phyloP scores from a whole-genome alignment of 2,329 filamentous ascomycete genomes.

The Ramularia collo-cygni region DNA sequence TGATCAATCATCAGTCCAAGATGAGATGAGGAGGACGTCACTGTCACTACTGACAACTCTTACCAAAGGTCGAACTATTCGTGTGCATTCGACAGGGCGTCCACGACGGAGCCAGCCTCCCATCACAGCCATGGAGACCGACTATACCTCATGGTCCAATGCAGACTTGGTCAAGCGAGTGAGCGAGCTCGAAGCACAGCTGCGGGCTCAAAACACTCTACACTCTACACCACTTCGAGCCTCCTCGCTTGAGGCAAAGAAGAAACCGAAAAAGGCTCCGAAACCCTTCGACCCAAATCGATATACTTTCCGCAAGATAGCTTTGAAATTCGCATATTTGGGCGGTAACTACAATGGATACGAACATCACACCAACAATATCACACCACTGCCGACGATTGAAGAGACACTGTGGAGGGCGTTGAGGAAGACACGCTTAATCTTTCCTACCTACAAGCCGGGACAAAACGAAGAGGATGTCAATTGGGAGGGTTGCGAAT shows the following conservation, averaged over 20 bases:
- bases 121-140: constrained; percentile 15
- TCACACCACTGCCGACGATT: constrained; percentile 67
- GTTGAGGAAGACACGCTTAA: constrained; percentile 71
- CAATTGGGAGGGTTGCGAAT: constrained; percentile 78
- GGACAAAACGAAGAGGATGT: constrained; percentile 44
- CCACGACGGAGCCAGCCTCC: constrained; percentile 4
- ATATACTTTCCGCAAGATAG: constrained; percentile 78
- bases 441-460: constrained; percentile 54
- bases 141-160: constrained; percentile 63
- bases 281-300: constrained; percentile 64
- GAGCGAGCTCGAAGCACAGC: constrained; percentile 58
- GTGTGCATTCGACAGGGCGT: background rate
- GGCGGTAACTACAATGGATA: constrained; percentile 89
- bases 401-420: constrained; percentile 95
- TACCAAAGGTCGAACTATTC: background rate
- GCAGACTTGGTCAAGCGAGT: constrained; percentile 63
- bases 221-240: constrained; percentile 20
- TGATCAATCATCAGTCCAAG: background rate
- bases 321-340: constrained; percentile 88
- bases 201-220: constrained; percentile 43
- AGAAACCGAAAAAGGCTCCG: constrained; percentile 37
- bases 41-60: no score
- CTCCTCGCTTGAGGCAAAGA: constrained; percentile 10
- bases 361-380: constrained; percentile 71
- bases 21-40: no score